Evolutionary conservation across 2,329 filamentous ascomycete species (phyloP), one percentile per base, ranked within the genome.

Genomic region (Claviceps humidiphila): DNA sequence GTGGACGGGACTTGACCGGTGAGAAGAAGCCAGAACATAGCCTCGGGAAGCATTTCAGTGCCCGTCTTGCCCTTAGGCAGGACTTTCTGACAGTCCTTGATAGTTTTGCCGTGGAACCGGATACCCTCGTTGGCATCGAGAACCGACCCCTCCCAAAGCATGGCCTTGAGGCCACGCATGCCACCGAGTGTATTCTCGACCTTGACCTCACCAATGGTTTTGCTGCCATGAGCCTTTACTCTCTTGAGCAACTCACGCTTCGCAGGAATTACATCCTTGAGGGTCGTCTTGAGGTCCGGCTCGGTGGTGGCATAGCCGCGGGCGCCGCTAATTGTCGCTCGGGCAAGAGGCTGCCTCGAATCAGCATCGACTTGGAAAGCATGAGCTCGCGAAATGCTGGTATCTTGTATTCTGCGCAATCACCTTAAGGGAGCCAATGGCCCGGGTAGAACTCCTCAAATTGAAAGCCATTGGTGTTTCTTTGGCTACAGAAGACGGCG

Each of bases 21-120:
- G 60, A 98, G 77, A 49, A 98, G 82, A 43, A 97, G 82, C 93
- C 93, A 98, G 78, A 98, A 98, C 93, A 98, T 98, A 69, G 91
- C 84, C 72, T 98, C 93, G 47, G 93, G 93, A 13, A 97, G 80
- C 93, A 97, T 98, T 73, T 97, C 91, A 5, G 89, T 94, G 62
- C 91, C 89, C 2, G 86, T 81, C 54, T 80, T 89, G 60, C 91
- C 93, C 76, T 96, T 97, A 66, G 93, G 90, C 16, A 97, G 82
- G 68, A 89, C 85, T 60, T 84, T 81, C 67, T 97, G 93, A 75
- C 93, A 98, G 66, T 98, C 91, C 73, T 95, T 95, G 76, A 98
- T 98, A 58, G 90, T 96, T 64, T 85, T 86, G 66, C 93, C 93
- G 68, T 97, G 93, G 78, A 98, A 98, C 58, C 91, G 87, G 66